A percentile compares a stretch with the other conserved stretches of the same genome.
phyloP scores from a whole-genome alignment of 2,329 filamentous ascomycete species.

The Thielaviopsis cerberus region DNA sequence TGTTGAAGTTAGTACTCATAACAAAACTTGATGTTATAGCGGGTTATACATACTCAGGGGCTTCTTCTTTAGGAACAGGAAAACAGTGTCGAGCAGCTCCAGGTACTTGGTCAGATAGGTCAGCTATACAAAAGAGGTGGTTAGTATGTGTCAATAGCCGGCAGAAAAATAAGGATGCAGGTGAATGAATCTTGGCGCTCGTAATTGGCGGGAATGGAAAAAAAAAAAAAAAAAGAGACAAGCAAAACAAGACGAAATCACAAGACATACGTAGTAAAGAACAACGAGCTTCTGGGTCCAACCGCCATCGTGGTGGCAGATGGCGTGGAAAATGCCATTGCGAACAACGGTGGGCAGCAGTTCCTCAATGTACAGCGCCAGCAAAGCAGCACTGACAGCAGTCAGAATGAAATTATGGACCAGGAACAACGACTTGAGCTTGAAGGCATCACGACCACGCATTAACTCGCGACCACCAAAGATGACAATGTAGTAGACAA shows the following conservation, averaged over 20 bases:
- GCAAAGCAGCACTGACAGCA: constrained; percentile 57
- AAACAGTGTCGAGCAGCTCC: constrained; percentile 85
- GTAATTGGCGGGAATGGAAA: not conserved
- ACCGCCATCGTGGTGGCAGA: constrained; percentile 65
- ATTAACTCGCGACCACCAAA: constrained; percentile 85
- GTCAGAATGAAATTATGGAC: constrained; percentile 94
- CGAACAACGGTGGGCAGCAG: constrained; percentile 65
- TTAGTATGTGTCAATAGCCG: constrained; percentile 7
- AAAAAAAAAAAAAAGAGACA: not conserved
- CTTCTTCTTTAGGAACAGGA: constrained; percentile 99
- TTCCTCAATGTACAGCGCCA: constrained; percentile 81
- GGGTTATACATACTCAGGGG: constrained; percentile 39
- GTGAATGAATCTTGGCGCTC: not conserved
- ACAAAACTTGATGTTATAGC: not conserved
- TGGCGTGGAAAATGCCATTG: constrained; percentile 71
- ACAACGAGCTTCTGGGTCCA: constrained; percentile 89
- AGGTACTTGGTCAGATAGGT: constrained; percentile 98
- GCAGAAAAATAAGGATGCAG: not conserved
- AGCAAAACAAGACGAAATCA: not conserved
- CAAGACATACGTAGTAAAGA: constrained; percentile 74
- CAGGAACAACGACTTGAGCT: constrained; percentile 76
- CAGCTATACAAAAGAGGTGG: constrained; percentile 35
- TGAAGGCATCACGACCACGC: constrained; percentile 68
- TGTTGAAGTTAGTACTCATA: not conserved
- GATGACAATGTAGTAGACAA: constrained; percentile 82